Conservation (phyloP, 2,329 filamentous ascomycete species). For the Ophiostoma novo-ulmi region DNA sequence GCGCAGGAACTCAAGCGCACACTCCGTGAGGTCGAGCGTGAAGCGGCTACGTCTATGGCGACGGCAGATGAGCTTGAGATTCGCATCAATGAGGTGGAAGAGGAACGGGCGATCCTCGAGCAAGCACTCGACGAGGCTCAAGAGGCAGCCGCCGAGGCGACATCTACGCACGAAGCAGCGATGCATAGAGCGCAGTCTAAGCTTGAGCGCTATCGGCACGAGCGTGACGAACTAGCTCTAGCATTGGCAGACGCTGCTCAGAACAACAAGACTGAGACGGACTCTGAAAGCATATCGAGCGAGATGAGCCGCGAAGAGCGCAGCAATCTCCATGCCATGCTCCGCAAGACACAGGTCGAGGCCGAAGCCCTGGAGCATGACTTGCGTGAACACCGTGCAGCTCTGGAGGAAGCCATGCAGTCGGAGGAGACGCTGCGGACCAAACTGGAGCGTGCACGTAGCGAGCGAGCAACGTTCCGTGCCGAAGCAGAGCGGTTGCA, state of each 20-base stretch:
- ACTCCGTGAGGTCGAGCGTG: conserved; percentile 48
- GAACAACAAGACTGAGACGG: conserved; percentile 26
- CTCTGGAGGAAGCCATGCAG: conserved; percentile 52
- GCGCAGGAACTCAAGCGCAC: conserved; percentile 50
- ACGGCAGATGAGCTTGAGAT: conserved; percentile 44
- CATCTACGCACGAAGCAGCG: conserved; percentile 41
- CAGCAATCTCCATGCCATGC: conserved; percentile 54
- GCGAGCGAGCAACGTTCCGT: conserved; percentile 56
- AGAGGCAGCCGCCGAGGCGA: conserved; percentile 46
- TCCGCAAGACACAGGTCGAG: conserved; percentile 59
- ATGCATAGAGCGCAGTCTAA: conserved; percentile 45
- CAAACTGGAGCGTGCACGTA: conserved; percentile 65
- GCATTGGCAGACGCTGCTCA: conserved; percentile 34
- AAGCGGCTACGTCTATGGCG: conserved; percentile 36
- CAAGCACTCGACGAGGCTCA: conserved; percentile 54
- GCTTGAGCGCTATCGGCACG: conserved; percentile 48
- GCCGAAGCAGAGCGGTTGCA: conserved; percentile 52
- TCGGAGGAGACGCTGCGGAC: conserved; percentile 57
- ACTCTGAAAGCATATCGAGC: conserved; percentile 26
- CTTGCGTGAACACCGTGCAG: conserved; percentile 62
- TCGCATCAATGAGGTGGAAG: conserved; percentile 54
- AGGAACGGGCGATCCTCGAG: conserved; percentile 54
- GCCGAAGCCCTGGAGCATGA: conserved; percentile 67
- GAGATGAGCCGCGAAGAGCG: conserved; percentile 50
- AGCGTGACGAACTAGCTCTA: conserved; percentile 40